A percentile compares a stretch with the other conserved stretches of the same genome.
These are phyloP conservation scores for Magnusiomyces clavatus DNA, from an alignment of 1,139 yeast genomes.

Conservation along the genomic window DNA sequence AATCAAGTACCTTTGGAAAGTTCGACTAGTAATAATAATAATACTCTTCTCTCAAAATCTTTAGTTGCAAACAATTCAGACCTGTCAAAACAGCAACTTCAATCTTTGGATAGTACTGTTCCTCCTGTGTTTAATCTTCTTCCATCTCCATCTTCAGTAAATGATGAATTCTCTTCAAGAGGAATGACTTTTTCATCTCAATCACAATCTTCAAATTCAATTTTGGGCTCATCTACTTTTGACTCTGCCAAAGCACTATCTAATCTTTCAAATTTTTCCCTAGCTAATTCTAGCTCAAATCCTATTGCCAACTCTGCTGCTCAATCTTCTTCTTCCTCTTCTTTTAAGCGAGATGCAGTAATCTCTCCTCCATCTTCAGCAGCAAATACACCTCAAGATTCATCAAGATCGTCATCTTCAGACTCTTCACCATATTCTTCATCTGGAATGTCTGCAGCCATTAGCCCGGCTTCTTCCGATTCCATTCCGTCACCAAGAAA, in stretches of 20 bases:
- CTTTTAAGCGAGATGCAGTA: neutral
- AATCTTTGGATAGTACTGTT: no score
- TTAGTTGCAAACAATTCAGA: no score
- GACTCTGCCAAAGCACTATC: no score
- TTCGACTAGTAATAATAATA: no score
- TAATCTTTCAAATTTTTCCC: no score
- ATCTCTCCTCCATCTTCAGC: conserved; percentile 12
- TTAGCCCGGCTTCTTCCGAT: conserved; percentile 17
- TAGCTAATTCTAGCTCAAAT: neutral
- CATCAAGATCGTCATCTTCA: conserved; percentile 1
- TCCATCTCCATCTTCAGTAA: neutral
- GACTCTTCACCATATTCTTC: conserved; percentile 6
- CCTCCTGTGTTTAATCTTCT: neutral
- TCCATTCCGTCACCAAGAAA: conserved; percentile 12
- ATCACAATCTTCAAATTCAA: no score
- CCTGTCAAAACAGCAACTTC: no score
- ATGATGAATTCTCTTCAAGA: neutral
- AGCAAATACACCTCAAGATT: conserved; percentile 10
- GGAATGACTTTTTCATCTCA: no score
- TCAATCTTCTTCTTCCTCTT: neutral
- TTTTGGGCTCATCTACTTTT: no score
- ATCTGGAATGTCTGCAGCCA: conserved; percentile 17
- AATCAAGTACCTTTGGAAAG: no score
- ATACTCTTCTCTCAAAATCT: no score
- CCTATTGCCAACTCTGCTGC: no score